Evolutionary conservation across 2,329 filamentous ascomycete genomes (phyloP), one percentile per base, ranked within the genome.

Genomic region (Alternaria sp.): DNA sequence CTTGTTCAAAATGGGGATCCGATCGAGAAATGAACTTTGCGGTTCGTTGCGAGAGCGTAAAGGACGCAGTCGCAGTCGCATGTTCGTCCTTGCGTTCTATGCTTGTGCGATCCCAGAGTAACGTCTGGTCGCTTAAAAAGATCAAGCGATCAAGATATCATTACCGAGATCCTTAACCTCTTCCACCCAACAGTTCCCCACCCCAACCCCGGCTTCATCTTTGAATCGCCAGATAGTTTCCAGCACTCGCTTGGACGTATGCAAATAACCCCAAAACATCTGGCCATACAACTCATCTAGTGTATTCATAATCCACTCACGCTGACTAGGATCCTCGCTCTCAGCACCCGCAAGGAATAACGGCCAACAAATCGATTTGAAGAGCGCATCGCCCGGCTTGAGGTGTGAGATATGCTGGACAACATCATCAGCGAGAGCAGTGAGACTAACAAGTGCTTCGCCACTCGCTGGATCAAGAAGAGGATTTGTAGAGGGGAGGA

Each of bases 331-430:
- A 54, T 85, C 81, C 43, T 80, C 80, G 4, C 84, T 83, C 67
- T 87, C 86, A 0, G 85, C 85, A 1, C 86, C 86, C 3, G 84
- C 85, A 30, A 88, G 81, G 64, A 88, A 87, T 0, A 85, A 80
- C 1, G 86, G 85, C 86, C 86, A 88, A n/a, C 84, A 84, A 3
- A 85, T 86, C 8, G 84, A 86, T 70, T 87, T 88, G 78, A 86
- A 88, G 43, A 87, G 80, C 7, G 82, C 81, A 66, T 86, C 84
- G 3, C 79, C 73, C 20, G 81, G 80, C 28, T 78, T 79, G 36
- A 88, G 81, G 54, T 80, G 76, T 6, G 81, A 82, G 25, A 88
- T 78, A 60, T 87, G 82, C n/a, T 75, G 67, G 2, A 87, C 75
- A 38, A 86, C 84, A 34, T 86, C 84, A 25, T 79, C 70, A 4